Evolutionary conservation across 345 rosid species (phyloP), one percentile per base, ranked within the genome.

Genomic region (Rhodamnia rubescens): DNA sequence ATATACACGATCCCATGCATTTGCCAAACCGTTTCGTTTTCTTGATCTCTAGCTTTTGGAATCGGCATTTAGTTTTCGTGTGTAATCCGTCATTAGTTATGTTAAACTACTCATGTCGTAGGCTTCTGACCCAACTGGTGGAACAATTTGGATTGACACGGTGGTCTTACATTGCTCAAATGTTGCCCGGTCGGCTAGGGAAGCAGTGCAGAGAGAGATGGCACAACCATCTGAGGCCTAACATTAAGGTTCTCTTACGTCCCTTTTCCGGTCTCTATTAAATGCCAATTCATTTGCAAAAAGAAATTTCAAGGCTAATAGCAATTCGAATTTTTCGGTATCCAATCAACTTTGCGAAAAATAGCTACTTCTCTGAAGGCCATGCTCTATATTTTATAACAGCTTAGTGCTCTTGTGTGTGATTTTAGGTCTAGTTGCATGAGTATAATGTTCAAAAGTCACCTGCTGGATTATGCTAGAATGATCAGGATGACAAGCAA

Each of bases 161-260:
- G 87, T 97, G 99, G 99, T 93, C 98, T 57, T 90, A 89, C 49
- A 92, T 97, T 87, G 96, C 99, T 78, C 94, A 90, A 85, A 89
- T 91, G 94, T 87, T 97, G 88, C 91, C 95, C 11, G 98, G 99
- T 61, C 90, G 99, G 74, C 94, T 94, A 18, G 99, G 99, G 61
- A 97, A 97, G 89, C 99, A 97, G 54, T 97, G 99, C 53, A 89
- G 99, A 85, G 99, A 97, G 86, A 94, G 99, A 82, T 97, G 99
- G 99, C 99, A 96, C 57, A 96, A 95, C 74, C 99, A 97, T 90
- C 93, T 97, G 1, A 89, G 94, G 83, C 99, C 99, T 6, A 94
- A 94, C 84, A 97, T 97, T 59, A 96, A 95, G 98, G 99, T 97
- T 57, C 9, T 24, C 22, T 29, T 7, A 22, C 16, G 7, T 59